Percentiles rank a stretch among this genome's conserved stretches.
Conservation (phyloP, 495 filamentous ascomycete genomes). For the Penicillium egyptiacum region DNA sequence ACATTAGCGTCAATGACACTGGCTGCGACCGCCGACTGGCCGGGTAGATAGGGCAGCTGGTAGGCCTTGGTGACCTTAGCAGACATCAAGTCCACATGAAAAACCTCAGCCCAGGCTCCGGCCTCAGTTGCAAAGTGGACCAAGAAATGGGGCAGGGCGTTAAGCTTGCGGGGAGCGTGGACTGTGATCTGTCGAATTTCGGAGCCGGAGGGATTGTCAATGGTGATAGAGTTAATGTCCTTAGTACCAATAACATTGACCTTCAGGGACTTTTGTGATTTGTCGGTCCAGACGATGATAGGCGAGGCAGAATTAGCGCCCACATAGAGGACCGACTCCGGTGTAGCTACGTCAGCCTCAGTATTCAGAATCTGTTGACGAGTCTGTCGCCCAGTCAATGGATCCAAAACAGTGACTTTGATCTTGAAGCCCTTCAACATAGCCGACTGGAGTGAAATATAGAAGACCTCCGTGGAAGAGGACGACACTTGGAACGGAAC, state of each 20-base stretch:
- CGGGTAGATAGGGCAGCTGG: constrained; percentile 64
- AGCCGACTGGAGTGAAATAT: constrained; percentile 71
- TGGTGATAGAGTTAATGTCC: constrained; percentile 48
- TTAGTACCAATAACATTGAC: constrained; percentile 81
- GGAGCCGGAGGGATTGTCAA: constrained; percentile 54
- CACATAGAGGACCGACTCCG: constrained; percentile 72
- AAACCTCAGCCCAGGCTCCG: constrained; percentile 81
- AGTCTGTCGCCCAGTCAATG: constrained; percentile 63
- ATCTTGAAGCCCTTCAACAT: constrained; percentile 66
- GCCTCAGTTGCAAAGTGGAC: constrained; percentile 74
- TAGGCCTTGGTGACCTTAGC: constrained; percentile 69
- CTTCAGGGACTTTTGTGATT: constrained; percentile 62
- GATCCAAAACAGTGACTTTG: constrained; percentile 70
- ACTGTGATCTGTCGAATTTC: constrained; percentile 65
- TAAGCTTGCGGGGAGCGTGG: constrained; percentile 68
- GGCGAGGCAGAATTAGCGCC: constrained; percentile 82
- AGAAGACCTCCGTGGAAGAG: constrained; percentile 70
- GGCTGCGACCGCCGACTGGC: constrained; percentile 72
- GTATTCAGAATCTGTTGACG: constrained; percentile 66
- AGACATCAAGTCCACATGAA: constrained; percentile 72
- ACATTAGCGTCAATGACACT: constrained; percentile 77
- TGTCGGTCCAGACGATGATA: constrained; percentile 80
- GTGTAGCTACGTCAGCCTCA: constrained; percentile 66
- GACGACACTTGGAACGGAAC: constrained; percentile 76
- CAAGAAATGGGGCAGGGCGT: constrained; percentile 75